These are phyloP conservation scores for Phylloporus sp. DNA, from an alignment of 768 basidiomycete species.

Conservation along the genomic window DNA sequence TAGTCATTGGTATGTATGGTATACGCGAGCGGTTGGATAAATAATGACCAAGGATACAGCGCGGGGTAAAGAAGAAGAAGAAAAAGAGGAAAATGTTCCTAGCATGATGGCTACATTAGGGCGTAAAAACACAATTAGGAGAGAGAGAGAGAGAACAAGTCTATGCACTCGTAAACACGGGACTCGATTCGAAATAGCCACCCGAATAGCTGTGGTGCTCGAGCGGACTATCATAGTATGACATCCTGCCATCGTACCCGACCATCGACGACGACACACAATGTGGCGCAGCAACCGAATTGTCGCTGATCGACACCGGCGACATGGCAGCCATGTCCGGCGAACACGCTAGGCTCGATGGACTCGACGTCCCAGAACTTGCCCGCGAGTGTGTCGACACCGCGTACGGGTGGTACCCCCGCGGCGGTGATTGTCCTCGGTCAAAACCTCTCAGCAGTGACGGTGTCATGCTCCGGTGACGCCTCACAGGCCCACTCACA, in stretches of 20 bases:
- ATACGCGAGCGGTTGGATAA: conserved; percentile 19
- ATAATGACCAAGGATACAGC: conserved; percentile 27
- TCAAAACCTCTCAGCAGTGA: conserved; percentile 50
- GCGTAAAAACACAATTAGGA: neutral
- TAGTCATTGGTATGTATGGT: conserved; percentile 6
- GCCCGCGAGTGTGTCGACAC: conserved; percentile 25
- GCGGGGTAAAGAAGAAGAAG: too few relatives aligned
- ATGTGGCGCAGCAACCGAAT: conserved; percentile 14
- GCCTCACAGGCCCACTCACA: conserved; percentile 58
- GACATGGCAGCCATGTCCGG: conserved; percentile 26
- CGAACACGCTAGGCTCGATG: conserved; percentile 26
- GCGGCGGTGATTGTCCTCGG: conserved; percentile 45
- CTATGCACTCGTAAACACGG: conserved; percentile 24
- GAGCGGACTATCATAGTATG: conserved; percentile 26
- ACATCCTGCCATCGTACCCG: conserved; percentile 23
- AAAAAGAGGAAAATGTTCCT: conserved; percentile 14
- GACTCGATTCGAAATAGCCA: conserved; percentile 21
- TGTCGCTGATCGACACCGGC: conserved; percentile 15
- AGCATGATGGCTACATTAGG: conserved; percentile 21
- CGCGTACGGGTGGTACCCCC: conserved; percentile 60
- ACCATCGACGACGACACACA: conserved; percentile 21
- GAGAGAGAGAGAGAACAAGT: neutral
- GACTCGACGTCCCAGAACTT: conserved; percentile 30
- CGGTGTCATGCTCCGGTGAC: conserved; percentile 78
- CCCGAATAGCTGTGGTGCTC: conserved; percentile 22